Evolutionary conservation across 202 grass and related monocot species (phyloP).

Genomic region (Bolboschoenoplectus hybrid): DNA sequence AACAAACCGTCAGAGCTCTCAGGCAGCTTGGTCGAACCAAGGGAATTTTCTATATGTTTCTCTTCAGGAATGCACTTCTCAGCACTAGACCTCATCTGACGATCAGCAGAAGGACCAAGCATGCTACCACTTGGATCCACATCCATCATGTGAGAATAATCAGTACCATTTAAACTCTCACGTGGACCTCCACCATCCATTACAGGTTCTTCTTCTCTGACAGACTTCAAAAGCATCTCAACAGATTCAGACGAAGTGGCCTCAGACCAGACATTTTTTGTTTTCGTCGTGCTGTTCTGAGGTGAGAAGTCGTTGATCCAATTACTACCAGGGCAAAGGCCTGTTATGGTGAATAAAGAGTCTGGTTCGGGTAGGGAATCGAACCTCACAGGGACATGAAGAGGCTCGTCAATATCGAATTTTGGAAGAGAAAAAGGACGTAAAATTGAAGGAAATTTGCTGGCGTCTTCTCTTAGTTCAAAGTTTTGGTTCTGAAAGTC

Average conservation of each 20-base stretch:
- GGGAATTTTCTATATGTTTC: constrained; percentile 41
- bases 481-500: constrained; percentile 89
- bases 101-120: constrained; percentile 14
- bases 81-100: constrained; percentile 43
- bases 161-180: constrained; percentile 57
- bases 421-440: constrained; percentile 74
- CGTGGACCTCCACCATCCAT: constrained; percentile 46
- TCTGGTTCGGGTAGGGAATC: constrained; percentile 76
- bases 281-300: constrained; percentile 59
- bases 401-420: constrained; percentile 86
- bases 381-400: constrained; percentile 74
- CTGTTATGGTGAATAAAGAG: constrained; percentile 69
- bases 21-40: constrained; percentile 48
- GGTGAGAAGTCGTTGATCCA: constrained; percentile 91
- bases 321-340: constrained; percentile 51
- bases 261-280: constrained; percentile 87
- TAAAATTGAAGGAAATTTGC: constrained; percentile 70
- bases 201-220: constrained; percentile 74
- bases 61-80: constrained; percentile 53
- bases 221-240: constrained; percentile 88
- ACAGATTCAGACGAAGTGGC: constrained; percentile 87
- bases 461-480: constrained; percentile 73
- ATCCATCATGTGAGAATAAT: constrained; percentile 50
- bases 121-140: constrained; percentile 41
- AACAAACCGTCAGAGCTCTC: constrained; percentile 78